Evolutionary conservation across 495 filamentous ascomycete species (phyloP).

Genomic region (Lasiosphaeria miniovina): DNA sequence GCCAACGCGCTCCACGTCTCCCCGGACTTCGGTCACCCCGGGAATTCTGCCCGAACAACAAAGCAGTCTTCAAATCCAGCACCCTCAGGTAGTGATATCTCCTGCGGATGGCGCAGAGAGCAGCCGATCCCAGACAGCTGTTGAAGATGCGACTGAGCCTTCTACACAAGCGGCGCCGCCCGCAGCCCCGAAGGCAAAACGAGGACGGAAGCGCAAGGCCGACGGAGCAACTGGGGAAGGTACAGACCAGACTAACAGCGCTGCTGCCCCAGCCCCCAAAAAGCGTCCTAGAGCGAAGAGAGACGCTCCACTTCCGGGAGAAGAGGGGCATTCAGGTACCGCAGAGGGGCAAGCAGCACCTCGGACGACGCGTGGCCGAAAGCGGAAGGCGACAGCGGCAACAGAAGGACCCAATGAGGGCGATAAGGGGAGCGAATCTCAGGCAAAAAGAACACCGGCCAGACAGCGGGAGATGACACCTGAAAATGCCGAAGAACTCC

Average conservation of each 20-base stretch:
- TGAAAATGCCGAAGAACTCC: constrained; percentile 68
- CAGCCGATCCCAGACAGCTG: constrained; percentile 1
- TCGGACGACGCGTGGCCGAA: constrained; percentile 16
- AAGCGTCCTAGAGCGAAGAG: constrained; percentile 13
- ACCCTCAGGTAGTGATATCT: not conserved
- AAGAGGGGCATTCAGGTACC: constrained; percentile 15
- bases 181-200: constrained; percentile 6
- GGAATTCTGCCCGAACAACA: not conserved
- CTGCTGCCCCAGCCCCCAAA: constrained; percentile 6
- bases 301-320: constrained; percentile 12
- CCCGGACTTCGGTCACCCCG: not conserved
- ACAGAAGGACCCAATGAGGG: constrained; percentile 11
- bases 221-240: constrained; percentile 1
- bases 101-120: constrained; percentile 1
- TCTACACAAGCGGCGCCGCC: not conserved
- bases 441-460: constrained; percentile 18
- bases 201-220: constrained; percentile 18
- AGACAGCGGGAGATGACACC: constrained; percentile 57
- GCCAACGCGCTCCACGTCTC: not conserved
- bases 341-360: constrained; percentile 12
- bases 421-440: constrained; percentile 19
- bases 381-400: constrained; percentile 15
- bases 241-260: not conserved
- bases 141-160: constrained; percentile 2
- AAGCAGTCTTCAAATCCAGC: constrained; percentile 1